phyloP scores from a whole-genome alignment of 805 yeast genomes.

The Yueomyces sinensis region DNA sequence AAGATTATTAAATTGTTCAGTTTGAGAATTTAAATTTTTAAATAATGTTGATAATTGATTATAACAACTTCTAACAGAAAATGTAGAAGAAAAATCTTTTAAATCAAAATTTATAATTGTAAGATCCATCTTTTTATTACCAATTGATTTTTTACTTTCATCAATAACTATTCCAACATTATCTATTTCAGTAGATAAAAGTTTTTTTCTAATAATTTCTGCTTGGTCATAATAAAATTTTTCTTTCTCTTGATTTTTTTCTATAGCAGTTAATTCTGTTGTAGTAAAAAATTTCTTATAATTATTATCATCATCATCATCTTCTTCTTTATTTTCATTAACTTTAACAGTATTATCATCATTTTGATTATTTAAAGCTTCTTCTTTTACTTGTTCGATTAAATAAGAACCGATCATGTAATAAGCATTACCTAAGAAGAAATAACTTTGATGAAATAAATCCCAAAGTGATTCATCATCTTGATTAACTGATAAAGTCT shows the following conservation, averaged over 20 bases:
- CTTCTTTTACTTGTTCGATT: conserved; percentile 9
- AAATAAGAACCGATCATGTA: conserved; percentile 18
- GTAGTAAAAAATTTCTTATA: conserved; percentile 12
- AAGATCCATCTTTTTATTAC: not conserved
- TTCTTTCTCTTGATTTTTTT: conserved; percentile 33
- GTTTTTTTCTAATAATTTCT: conserved; percentile 40
- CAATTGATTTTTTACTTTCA: conserved; percentile 9
- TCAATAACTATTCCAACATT: conserved; percentile 13
- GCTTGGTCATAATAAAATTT: conserved; percentile 44
- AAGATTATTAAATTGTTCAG: conserved; percentile 12
- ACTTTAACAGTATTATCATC: conserved; percentile 20
- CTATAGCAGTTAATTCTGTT: conserved; percentile 18
- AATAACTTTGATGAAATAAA: conserved; percentile 60
- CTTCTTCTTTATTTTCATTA: conserved; percentile 3
- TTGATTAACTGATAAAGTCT: not conserved
- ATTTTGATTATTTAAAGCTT: too few species aligned
- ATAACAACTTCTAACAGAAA: conserved; percentile 11
- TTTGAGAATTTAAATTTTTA: conserved; percentile 14
- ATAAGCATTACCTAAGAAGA: conserved; percentile 45
- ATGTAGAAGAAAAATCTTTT: conserved; percentile 11
- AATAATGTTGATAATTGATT: conserved; percentile 8
- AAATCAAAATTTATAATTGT: conserved; percentile 7
- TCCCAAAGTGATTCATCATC: conserved; percentile 20
- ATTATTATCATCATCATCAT: conserved; percentile 5
- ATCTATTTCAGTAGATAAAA: conserved; percentile 30